Evolutionary conservation across 108 stramenopile genomes (phyloP), one percentile per base, ranked within the genome.

Genomic region (Epipyxis sp.): DNA sequence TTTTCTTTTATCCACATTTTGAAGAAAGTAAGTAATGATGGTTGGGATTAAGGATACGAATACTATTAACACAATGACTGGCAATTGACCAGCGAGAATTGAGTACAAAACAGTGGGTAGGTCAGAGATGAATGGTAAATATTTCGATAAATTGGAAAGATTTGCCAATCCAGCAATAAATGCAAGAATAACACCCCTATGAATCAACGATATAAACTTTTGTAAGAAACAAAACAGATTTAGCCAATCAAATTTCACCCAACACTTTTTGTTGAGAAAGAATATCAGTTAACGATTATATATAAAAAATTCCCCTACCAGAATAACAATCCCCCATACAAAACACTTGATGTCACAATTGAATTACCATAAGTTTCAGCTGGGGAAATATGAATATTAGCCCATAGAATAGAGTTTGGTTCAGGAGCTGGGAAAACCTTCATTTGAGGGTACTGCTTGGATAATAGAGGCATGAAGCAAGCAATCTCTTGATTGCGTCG

Each of bases 81-180:
- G 71, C 29, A 74, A 25, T 6, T 42, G n/a, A 35, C 71, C 71
- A 13, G 16, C 32, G 16, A 74, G 32, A 3, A 74, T 6, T 3
- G 71, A 13, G 34, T 74, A 74, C 71, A 32, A 46, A 10, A 37
- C 42, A 27, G 71, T 46, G 50, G 40, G n/a, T 13, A 74, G 32
- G 34, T 37, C 35, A 10, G n/a, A 3, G 3, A 74, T 13, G 42
- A 74, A 74, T 13, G 71, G 71, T 37, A 74, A 39, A 74, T 74
- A 74, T 6, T 6, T 74, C 6, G 13, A 3, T 42, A 74, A 42
- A 74, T 74, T 34, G 27, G 13, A 35, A 27, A 74, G 32, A 34
- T 74, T 74, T 42, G 71, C 40, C 37, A 74, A 6, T 29, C 10
- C 25, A 29, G 71, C 25, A 25, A 74, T 74, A 42, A 74, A 74